Percentiles rank a stretch among this genome's conserved stretches.
Conservation (phyloP, 2,329 filamentous ascomycete genomes). For the Huntiella decipiens region DNA sequence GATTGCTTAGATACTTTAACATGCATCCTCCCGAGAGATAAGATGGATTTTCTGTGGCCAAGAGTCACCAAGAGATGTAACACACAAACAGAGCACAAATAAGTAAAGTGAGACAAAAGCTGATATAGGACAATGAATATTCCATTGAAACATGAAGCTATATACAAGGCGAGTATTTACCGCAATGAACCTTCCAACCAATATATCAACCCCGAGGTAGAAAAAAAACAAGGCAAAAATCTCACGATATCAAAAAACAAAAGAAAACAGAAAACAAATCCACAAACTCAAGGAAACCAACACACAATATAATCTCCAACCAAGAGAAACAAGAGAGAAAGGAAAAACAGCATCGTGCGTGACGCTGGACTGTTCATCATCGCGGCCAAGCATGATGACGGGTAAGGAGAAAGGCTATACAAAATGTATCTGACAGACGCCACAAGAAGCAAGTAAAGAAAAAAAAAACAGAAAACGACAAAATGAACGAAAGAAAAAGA, state of each 20-base stretch:
- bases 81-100: not conserved
- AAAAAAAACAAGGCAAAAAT: not conserved
- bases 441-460: not conserved
- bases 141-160: not conserved
- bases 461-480: conserved; percentile 1
- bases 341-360: too few species aligned
- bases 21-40: too few species aligned
- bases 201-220: not conserved
- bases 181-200: too few species aligned
- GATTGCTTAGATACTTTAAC: too few species aligned
- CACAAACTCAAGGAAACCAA: not conserved
- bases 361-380: too few species aligned
- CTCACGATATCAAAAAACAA: conserved; percentile 1
- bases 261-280: not conserved
- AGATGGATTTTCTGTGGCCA: too few species aligned
- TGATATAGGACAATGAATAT: not conserved
- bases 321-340: not conserved
- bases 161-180: not conserved
- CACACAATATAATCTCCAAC: not conserved
- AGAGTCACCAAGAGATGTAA: too few species aligned
- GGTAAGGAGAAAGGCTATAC: not conserved
- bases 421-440: not conserved
- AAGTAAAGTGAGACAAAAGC: not conserved
- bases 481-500: conserved; percentile 1
- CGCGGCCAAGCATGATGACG: too few species aligned